Evolutionary conservation across 2,329 filamentous ascomycete genomes (phyloP).

Genomic region (Pleurostoma richardsiae): DNA sequence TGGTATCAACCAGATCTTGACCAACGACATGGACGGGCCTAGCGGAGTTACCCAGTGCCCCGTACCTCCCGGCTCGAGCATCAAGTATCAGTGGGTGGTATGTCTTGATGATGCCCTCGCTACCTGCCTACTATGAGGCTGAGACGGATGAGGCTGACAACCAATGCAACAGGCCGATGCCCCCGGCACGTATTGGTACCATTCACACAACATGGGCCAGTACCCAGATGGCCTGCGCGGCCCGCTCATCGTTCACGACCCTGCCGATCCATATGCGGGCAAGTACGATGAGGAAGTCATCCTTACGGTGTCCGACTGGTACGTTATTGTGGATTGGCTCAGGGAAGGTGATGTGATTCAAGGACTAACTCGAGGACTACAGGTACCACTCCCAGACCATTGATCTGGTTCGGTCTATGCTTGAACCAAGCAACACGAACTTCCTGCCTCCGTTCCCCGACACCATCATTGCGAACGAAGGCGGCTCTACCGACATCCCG

Average conservation of each 20-base stretch:
- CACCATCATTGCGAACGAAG: slow-evolving; percentile 36
- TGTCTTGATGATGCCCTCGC: slow-evolving; percentile 9
- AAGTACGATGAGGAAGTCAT: slow-evolving; percentile 50
- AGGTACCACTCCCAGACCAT: slow-evolving; percentile 38
- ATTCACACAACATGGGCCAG: slow-evolving; percentile 59
- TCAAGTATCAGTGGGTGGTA: slow-evolving; percentile 48
- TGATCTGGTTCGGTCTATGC: slow-evolving; percentile 30
- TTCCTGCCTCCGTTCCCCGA: slow-evolving; percentile 36
- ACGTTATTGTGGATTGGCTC: slow-evolving; percentile 3
- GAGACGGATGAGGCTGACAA: slow-evolving; percentile 1
- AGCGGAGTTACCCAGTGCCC: slow-evolving; percentile 48
- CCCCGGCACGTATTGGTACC: slow-evolving; percentile 48
- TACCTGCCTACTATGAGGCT: background rate
- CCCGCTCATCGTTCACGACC: slow-evolving; percentile 51
- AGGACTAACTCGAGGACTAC: background rate
- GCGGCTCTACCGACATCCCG: slow-evolving; percentile 25
- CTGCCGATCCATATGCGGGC: slow-evolving; percentile 38
- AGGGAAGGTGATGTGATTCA: background rate
- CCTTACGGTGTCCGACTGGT: slow-evolving; percentile 33
- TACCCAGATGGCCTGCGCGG: slow-evolving; percentile 61
- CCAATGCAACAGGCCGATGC: slow-evolving; percentile 24
- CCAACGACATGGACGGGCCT: slow-evolving; percentile 55
- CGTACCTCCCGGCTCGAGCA: slow-evolving; percentile 43
- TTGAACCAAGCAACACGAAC: slow-evolving; percentile 29
- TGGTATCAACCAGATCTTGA: slow-evolving; percentile 50